Evolutionary conservation across 2,329 filamentous ascomycete genomes (phyloP).

Genomic region (Trichoderma asperellum): DNA sequence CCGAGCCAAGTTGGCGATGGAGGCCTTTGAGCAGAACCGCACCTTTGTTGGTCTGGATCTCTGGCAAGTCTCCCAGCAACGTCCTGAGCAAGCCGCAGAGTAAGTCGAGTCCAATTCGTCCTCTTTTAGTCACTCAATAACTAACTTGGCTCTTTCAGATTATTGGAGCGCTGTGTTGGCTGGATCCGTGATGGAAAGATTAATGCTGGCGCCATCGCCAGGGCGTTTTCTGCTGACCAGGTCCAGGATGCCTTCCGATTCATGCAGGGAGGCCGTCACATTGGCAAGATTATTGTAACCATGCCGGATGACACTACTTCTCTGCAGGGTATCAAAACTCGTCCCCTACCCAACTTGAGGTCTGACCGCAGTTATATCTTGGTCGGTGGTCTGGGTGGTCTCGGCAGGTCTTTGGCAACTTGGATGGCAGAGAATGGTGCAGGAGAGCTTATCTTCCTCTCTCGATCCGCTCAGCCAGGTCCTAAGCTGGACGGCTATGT

Average conservation of each 20-base stretch:
- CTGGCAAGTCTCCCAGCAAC: conserved; percentile 30
- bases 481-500: conserved; percentile 31
- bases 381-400: conserved; percentile 40
- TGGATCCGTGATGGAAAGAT: conserved; percentile 9
- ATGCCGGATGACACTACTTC: conserved; percentile 29
- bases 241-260: conserved; percentile 47
- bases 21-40: conserved; percentile 46
- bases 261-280: conserved; percentile 49
- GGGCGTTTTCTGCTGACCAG: conserved; percentile 35
- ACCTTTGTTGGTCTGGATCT: conserved; percentile 47
- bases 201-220: conserved; percentile 27
- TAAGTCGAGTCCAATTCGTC: background rate
- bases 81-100: conserved; percentile 20
- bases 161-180: conserved; percentile 19
- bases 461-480: conserved; percentile 33
- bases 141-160: background rate
- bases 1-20: conserved; percentile 20
- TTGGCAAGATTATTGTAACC: conserved; percentile 47
- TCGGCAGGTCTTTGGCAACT: conserved; percentile 37
- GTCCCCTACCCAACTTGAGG: background rate
- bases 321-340: conserved; percentile 16
- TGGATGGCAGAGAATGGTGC: conserved; percentile 41
- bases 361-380: conserved; percentile 38
- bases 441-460: conserved; percentile 37
- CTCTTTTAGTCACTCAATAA: background rate